A percentile compares a stretch with the other conserved stretches of the same genome.
Conservation (phyloP, 2,329 filamentous ascomycete species). For the Hymenoscyphus linearis region DNA sequence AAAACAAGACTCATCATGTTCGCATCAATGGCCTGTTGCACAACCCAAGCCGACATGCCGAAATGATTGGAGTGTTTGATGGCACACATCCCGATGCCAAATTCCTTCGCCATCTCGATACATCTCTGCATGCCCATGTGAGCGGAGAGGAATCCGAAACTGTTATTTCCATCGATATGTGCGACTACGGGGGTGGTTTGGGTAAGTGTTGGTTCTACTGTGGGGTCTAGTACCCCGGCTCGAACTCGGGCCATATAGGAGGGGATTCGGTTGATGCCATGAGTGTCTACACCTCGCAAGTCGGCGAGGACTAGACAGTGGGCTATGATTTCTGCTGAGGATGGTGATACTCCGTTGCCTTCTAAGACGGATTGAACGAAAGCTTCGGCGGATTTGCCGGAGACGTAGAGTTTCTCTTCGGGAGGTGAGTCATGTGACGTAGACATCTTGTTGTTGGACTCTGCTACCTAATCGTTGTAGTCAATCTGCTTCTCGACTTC, state of each 20-base stretch:
- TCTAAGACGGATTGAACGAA: constrained; percentile 52
- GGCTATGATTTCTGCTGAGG: constrained; percentile 60
- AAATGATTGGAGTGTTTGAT: constrained; percentile 77
- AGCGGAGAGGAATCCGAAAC: constrained; percentile 71
- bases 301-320: constrained; percentile 67
- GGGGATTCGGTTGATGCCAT: constrained; percentile 72
- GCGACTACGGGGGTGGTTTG: constrained; percentile 67
- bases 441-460: neutral
- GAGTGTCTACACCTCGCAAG: constrained; percentile 72
- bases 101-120: constrained; percentile 57
- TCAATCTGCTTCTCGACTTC: neutral
- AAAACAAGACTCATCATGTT: constrained; percentile 53
- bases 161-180: constrained; percentile 58
- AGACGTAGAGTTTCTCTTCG: constrained; percentile 1
- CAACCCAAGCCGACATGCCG: constrained; percentile 77
- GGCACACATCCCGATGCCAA: constrained; percentile 70
- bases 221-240: constrained; percentile 60
- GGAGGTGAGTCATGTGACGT: constrained; percentile 3
- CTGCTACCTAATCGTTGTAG: neutral
- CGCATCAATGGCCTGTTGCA: constrained; percentile 70
- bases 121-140: constrained; percentile 61
- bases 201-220: constrained; percentile 51
- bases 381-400: constrained; percentile 1
- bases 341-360: constrained; percentile 53
- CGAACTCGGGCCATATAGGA: constrained; percentile 72